Percentiles rank a stretch among this genome's conserved stretches.
Conservation (phyloP, 2,329 filamentous ascomycete species). For the Exophiala spinifera region DNA sequence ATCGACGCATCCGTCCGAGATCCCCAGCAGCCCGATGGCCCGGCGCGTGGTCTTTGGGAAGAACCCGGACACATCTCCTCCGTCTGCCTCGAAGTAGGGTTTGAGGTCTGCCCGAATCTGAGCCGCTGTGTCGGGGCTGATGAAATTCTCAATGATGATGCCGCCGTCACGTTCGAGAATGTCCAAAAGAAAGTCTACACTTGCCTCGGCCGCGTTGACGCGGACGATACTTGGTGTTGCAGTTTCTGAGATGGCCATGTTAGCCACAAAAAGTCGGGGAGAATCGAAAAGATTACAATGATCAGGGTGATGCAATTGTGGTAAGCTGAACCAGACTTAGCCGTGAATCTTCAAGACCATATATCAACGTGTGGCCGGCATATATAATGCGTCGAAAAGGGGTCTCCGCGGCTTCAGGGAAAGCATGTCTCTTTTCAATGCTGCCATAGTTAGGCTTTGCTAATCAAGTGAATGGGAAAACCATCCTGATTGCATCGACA, state of each 20-base stretch:
- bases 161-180: constrained; percentile 19
- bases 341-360: no score
- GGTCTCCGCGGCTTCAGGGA: no score
- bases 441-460: no score
- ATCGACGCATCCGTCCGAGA: constrained; percentile 39
- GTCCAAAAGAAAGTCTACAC: constrained; percentile 2
- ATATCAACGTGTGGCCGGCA: no score
- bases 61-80: constrained; percentile 27
- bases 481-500: no score
- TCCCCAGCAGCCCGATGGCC: constrained; percentile 39
- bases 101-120: constrained; percentile 26
- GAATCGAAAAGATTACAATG: no score
- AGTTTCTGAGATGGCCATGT: not conserved
- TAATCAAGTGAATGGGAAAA: no score
- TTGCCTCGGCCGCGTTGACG: constrained; percentile 8
- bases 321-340: no score
- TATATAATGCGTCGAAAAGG: no score
- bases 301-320: no score
- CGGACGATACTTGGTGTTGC: not conserved
- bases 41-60: constrained; percentile 30
- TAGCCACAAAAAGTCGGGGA: no score
- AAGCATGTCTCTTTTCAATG: no score
- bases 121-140: constrained; percentile 6
- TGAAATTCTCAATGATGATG: constrained; percentile 23
- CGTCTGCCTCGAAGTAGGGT: constrained; percentile 24